Conservation (phyloP, 2,329 filamentous ascomycete genomes). For the Scolecobasidium constrictum region DNA sequence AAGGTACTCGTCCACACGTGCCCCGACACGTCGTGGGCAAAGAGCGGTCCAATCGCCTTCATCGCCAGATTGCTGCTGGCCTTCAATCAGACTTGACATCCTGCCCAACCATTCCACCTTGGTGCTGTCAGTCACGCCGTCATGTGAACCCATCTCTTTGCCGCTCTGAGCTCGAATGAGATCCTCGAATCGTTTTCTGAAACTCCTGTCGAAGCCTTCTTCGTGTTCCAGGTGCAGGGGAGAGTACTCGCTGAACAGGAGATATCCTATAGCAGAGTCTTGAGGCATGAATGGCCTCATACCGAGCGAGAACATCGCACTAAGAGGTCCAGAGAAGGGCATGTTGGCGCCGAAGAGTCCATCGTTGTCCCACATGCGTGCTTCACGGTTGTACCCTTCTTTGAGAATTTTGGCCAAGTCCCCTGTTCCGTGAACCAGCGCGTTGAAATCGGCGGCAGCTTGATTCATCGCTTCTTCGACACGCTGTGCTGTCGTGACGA, state of each 20-base stretch:
- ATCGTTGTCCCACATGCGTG: slow-evolving; percentile 1
- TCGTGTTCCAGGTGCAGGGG: slow-evolving; percentile 10
- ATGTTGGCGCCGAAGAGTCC: slow-evolving; percentile 4
- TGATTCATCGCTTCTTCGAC: neutral
- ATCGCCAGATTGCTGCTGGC: neutral
- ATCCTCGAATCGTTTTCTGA: slow-evolving; percentile 10
- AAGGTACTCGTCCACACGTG: neutral
- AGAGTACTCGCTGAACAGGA: slow-evolving; percentile 9
- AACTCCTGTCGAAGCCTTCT: slow-evolving; percentile 6
- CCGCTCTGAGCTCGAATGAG: slow-evolving; percentile 4
- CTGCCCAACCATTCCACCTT: slow-evolving; percentile 2
- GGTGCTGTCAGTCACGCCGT: neutral
- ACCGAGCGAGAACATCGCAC: slow-evolving; percentile 5
- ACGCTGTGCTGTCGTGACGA: neutral
- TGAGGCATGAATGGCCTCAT: slow-evolving; percentile 6
- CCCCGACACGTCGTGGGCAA: too few species aligned
- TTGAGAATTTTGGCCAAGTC: neutral
- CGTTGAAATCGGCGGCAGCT: neutral
- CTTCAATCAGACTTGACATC: neutral
- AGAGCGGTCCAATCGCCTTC: too few species aligned
- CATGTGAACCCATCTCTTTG: slow-evolving; percentile 1
- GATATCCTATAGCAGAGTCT: slow-evolving; percentile 6
- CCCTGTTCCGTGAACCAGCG: slow-evolving; percentile 1
- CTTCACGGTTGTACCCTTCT: neutral
- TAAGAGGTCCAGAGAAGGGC: slow-evolving; percentile 6